Evolutionary conservation across 2,329 filamentous ascomycete species (phyloP).

Genomic region (Alternaria postmessia): DNA sequence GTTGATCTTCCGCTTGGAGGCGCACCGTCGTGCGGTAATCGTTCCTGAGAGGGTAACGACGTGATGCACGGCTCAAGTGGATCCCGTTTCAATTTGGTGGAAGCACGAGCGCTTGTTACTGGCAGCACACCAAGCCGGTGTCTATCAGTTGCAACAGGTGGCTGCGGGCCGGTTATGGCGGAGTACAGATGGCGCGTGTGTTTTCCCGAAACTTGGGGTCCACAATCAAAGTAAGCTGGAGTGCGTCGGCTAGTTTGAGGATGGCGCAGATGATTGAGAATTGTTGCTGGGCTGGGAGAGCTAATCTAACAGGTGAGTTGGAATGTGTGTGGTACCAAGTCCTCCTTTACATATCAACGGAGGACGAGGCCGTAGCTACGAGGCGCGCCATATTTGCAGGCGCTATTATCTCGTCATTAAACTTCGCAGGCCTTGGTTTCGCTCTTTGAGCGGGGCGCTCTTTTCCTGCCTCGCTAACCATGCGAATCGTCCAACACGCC

Average conservation of each 20-base stretch:
- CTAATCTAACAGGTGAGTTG: constrained; percentile 15
- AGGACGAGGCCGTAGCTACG: constrained; percentile 5
- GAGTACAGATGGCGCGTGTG: constrained; percentile 23
- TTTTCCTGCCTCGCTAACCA: constrained; percentile 16
- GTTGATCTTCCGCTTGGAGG: constrained; percentile 45
- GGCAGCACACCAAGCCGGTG: constrained; percentile 25
- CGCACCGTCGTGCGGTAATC: constrained; percentile 35
- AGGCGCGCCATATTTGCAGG: constrained; percentile 10
- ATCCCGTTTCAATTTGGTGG: constrained; percentile 38
- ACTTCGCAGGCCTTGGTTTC: constrained; percentile 25
- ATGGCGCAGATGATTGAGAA: constrained; percentile 1
- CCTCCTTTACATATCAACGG: constrained; percentile 6
- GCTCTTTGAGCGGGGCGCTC: constrained; percentile 14
- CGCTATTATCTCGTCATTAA: constrained; percentile 31
- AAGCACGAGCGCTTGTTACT: constrained; percentile 25
- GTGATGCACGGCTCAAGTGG: constrained; percentile 31
- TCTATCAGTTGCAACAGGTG: constrained; percentile 39
- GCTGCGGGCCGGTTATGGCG: constrained; percentile 36
- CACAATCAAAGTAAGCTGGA: constrained; percentile 35
- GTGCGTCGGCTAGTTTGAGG: constrained; percentile 25
- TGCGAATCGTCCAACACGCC: constrained; percentile 18
- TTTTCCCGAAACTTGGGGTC: constrained; percentile 27
- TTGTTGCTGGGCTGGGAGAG: constrained; percentile 15
- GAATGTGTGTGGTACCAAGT: constrained; percentile 12
- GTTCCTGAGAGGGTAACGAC: constrained; percentile 32